phyloP scores from a whole-genome alignment of 805 yeast genomes.

The Wickerhamiella sorbophila region DNA sequence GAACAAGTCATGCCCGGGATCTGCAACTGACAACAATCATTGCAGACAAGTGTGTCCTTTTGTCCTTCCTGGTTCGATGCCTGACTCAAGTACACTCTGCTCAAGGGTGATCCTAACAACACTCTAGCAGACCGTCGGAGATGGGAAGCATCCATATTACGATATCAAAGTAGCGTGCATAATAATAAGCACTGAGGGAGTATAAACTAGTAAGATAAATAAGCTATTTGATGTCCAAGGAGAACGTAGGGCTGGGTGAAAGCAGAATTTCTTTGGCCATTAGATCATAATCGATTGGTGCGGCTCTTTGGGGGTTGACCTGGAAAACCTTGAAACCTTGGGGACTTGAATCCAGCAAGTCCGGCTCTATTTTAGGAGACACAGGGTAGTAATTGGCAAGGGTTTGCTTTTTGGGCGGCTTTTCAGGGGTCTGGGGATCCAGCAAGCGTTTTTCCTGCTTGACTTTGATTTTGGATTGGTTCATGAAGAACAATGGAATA shows the following conservation, averaged over 20 bases:
- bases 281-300: neutral
- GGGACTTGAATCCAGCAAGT: neutral
- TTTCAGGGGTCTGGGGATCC: neutral
- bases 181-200: neutral
- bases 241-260: neutral
- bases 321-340: neutral
- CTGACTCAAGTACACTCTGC: neutral
- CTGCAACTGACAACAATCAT: conserved; percentile 9
- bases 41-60: conserved; percentile 7
- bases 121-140: conserved; percentile 6
- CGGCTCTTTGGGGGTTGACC: neutral
- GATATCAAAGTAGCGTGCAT: neutral
- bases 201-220: too few species aligned
- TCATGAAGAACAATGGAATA: conserved; percentile 48
- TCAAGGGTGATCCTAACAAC: neutral
- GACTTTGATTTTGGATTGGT: conserved; percentile 26
- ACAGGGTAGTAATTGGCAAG: neutral
- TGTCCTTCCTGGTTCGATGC: neutral
- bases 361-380: neutral
- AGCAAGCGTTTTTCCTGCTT: conserved; percentile 4
- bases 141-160: neutral
- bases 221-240: neutral
- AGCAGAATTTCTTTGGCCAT: neutral
- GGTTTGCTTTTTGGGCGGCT: neutral
- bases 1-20: conserved; percentile 15